Base-by-base conservation (phyloP, 257 asterid species). In the Rhazya stricta region DNA sequence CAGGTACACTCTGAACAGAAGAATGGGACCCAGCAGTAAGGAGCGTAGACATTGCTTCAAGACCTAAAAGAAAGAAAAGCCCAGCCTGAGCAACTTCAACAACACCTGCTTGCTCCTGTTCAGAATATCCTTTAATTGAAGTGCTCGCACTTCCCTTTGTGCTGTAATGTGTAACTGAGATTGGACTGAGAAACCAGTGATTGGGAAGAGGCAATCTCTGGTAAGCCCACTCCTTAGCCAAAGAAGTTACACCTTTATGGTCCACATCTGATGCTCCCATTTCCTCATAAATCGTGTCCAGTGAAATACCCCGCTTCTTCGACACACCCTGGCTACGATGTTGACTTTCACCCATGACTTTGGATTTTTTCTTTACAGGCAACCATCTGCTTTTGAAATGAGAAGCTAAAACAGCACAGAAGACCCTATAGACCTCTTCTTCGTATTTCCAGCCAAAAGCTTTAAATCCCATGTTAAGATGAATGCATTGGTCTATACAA, bases 161-260 rank as follows among this genome's bases (percentile, higher is more conserved):
- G 76, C 78, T 85, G 48, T 30, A 69, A 56, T 79, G 82, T 76
- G 88, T 65, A 29, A 83, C 76, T 51, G 94, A 83, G 76, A 94
- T 86, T 69, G 99, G 88, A 86, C 99, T 94, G 45, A 95, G 96
- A 86, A 89, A 91, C 98, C 99, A 95, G 77, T 87, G 89, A 32
- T 72, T 74, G 46, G 99, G 99, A 83, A 95, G 96, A 81, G 96
- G 98, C 86, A 92, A 77, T 79, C 93, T 85, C 85, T 95, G 99
- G 82, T 76, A 78, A 51, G 97, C 96, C 98, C 99, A 92, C 83
- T 89, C 96, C 61, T 65, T 75, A 51, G 62, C 81, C 84, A 94
- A 82, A 73, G 93, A 83, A 69, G 84, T 84, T 29, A 83, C 71
- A 72, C 41, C 83, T 75, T 82, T 78, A 67, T 69, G 79, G 63